Evolutionary conservation across 2,329 filamentous ascomycete genomes (phyloP).

Genomic region (Microdochium trichocladiopsis): DNA sequence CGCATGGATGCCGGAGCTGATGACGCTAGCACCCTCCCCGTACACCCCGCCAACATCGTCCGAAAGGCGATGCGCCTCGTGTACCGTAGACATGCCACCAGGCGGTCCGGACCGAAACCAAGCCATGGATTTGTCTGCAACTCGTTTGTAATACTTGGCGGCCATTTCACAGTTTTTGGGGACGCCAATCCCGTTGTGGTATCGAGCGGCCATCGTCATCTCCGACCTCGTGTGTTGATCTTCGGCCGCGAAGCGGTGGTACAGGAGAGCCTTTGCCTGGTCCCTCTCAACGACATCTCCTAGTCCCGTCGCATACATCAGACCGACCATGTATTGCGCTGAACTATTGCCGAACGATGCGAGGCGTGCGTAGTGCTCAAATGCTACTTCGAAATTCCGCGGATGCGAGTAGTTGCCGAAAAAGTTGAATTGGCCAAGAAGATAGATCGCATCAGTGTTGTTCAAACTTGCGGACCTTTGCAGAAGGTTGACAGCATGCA

Average conservation of each 20-base stretch:
- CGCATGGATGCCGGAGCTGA: slow-evolving; percentile 79
- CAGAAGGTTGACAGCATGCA: slow-evolving; percentile 44
- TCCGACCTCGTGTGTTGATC: slow-evolving; percentile 77
- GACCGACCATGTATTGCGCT: slow-evolving; percentile 89
- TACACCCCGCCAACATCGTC: slow-evolving; percentile 91
- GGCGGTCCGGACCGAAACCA: slow-evolving; percentile 89
- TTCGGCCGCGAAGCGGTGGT: slow-evolving; percentile 89
- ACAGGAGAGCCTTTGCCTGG: slow-evolving; percentile 85
- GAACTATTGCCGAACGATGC: slow-evolving; percentile 79
- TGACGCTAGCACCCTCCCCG: slow-evolving; percentile 87
- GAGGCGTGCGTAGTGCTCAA: slow-evolving; percentile 72
- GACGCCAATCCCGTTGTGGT: slow-evolving; percentile 79
- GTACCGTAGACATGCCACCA: slow-evolving; percentile 71
- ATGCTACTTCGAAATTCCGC: slow-evolving; percentile 71
- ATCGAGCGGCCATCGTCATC: slow-evolving; percentile 87
- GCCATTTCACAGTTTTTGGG: slow-evolving; percentile 80
- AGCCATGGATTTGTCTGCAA: slow-evolving; percentile 84
- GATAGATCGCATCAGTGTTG: slow-evolving; percentile 78
- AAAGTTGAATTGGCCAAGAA: slow-evolving; percentile 93
- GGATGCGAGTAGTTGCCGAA: slow-evolving; percentile 91
- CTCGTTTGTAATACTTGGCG: slow-evolving; percentile 82
- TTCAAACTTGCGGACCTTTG: slow-evolving; percentile 45
- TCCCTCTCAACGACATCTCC: slow-evolving; percentile 74
- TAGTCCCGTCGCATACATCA: slow-evolving; percentile 93
- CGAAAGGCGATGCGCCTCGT: slow-evolving; percentile 76